Conservation (phyloP, 2,329 filamentous ascomycete species). For the Teratosphaeria zuluensis region DNA sequence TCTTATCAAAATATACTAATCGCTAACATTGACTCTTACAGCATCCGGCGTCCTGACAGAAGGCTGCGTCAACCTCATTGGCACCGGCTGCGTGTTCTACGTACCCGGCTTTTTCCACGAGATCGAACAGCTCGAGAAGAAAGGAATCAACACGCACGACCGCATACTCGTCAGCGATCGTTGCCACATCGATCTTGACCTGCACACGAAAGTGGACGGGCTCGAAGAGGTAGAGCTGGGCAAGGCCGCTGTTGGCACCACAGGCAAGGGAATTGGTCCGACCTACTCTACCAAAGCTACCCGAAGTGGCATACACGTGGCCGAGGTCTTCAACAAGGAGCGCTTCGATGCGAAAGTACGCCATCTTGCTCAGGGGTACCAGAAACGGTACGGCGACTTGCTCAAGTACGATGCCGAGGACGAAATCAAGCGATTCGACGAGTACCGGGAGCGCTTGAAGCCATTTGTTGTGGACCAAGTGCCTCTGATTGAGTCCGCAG, state of each 20-base stretch:
- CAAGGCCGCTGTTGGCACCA: slow-evolving; percentile 42
- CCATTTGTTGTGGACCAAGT: slow-evolving; percentile 59
- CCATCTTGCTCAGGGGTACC: slow-evolving; percentile 50
- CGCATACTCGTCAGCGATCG: slow-evolving; percentile 56
- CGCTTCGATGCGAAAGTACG: slow-evolving; percentile 59
- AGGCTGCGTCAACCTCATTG: slow-evolving; percentile 62
- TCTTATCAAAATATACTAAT: background rate
- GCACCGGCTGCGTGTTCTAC: slow-evolving; percentile 56
- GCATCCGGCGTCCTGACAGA: slow-evolving; percentile 65
- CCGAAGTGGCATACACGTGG: slow-evolving; percentile 56
- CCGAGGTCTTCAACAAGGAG: slow-evolving; percentile 57
- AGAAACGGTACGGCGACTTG: slow-evolving; percentile 59
- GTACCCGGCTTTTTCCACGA: slow-evolving; percentile 59
- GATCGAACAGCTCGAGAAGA: slow-evolving; percentile 48
- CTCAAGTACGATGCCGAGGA: slow-evolving; percentile 59
- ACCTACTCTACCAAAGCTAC: slow-evolving; percentile 55
- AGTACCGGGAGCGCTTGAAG: slow-evolving; percentile 48
- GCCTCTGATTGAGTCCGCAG: slow-evolving; percentile 52
- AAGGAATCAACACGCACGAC: slow-evolving; percentile 49
- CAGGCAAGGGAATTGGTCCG: slow-evolving; percentile 42
- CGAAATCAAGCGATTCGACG: slow-evolving; percentile 54
- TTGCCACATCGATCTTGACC: slow-evolving; percentile 54
- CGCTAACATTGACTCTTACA: slow-evolving; percentile 2
- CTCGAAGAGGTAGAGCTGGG: slow-evolving; percentile 47
- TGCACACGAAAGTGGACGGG: slow-evolving; percentile 60